These are phyloP conservation scores for Fusarium gaditjirri DNA, from an alignment of 2,329 filamentous ascomycete species.

Conservation along the genomic window DNA sequence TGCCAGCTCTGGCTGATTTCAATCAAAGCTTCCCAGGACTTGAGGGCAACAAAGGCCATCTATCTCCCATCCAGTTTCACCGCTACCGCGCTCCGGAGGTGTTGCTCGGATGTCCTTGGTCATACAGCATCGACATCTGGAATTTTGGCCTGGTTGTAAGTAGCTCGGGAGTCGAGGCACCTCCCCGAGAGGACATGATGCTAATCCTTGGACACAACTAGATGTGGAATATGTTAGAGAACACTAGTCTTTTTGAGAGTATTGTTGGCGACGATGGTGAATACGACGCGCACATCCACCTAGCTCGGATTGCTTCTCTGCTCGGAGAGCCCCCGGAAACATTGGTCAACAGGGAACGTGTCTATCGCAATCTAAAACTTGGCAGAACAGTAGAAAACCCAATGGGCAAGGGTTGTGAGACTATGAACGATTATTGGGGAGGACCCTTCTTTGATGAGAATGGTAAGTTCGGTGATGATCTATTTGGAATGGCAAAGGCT, in stretches of 20 bases:
- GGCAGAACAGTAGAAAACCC: not conserved
- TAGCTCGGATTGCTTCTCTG: slow-evolving; percentile 34
- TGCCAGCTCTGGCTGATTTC: slow-evolving; percentile 36
- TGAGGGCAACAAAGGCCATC: not conserved
- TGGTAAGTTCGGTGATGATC: not conserved
- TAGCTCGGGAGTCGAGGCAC: rapidly evolving
- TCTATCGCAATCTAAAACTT: slow-evolving; percentile 19
- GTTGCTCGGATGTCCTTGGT: slow-evolving; percentile 35
- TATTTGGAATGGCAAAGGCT: not conserved
- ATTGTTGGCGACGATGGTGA: slow-evolving; percentile 33
- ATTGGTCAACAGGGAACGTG: slow-evolving; percentile 28
- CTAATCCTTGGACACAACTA: not conserved
- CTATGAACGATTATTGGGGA: slow-evolving; percentile 38
- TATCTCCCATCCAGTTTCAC: slow-evolving; percentile 37
- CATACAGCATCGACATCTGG: slow-evolving; percentile 15
- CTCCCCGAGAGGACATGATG: not conserved
- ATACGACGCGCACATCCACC: slow-evolving; percentile 38
- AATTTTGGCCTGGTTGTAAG: slow-evolving; percentile 15
- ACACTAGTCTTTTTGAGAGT: slow-evolving; percentile 26
- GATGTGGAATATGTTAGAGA: slow-evolving; percentile 43
- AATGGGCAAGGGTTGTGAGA: slow-evolving; percentile 13
- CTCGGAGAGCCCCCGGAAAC: slow-evolving; percentile 27
- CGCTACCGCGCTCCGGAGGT: slow-evolving; percentile 41
- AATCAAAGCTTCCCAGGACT: slow-evolving; percentile 27
- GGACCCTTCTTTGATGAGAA: slow-evolving; percentile 34